phyloP scores from a whole-genome alignment of 2,329 filamentous ascomycete species.

The Akanthomyces muscarius region DNA sequence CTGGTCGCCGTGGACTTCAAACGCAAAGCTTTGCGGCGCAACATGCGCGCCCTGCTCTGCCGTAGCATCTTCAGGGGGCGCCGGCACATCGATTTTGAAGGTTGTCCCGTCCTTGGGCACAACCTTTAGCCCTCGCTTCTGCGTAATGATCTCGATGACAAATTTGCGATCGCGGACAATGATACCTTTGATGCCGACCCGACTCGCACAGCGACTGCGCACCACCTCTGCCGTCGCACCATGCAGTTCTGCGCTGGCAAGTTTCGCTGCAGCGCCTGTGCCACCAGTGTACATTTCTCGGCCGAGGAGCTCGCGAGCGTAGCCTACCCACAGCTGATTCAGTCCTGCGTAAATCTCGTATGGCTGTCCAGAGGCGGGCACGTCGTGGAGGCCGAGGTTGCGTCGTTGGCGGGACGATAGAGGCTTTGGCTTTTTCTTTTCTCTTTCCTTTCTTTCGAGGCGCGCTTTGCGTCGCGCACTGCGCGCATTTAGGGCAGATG shows the following conservation, averaged over 20 bases:
- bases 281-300: slow-evolving; percentile 54
- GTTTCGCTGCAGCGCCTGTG: slow-evolving; percentile 61
- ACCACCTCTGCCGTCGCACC: slow-evolving; percentile 81
- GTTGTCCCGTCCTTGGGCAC: slow-evolving; percentile 88
- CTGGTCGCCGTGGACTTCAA: slow-evolving; percentile 84
- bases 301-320: slow-evolving; percentile 78
- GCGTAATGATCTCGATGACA: slow-evolving; percentile 79
- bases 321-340: slow-evolving; percentile 75
- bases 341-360: slow-evolving; percentile 76
- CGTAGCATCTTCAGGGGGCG: slow-evolving; percentile 23
- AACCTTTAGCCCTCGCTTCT: slow-evolving; percentile 64
- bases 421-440: slow-evolving; percentile 56
- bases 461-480: slow-evolving; percentile 50
- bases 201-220: slow-evolving; percentile 71
- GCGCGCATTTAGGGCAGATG: slow-evolving; percentile 52
- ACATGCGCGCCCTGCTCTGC: slow-evolving; percentile 23
- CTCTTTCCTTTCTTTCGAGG: slow-evolving; percentile 41
- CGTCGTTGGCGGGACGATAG: slow-evolving; percentile 79
- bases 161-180: slow-evolving; percentile 85
- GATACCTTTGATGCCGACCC: slow-evolving; percentile 81
- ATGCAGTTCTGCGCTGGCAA: slow-evolving; percentile 86
- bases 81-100: slow-evolving; percentile 71
- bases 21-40: slow-evolving; percentile 49
- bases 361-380: slow-evolving; percentile 58
- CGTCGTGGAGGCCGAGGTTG: slow-evolving; percentile 65